Conservation (phyloP, 2,329 filamentous ascomycete species). For the Trichoderma sp. region DNA sequence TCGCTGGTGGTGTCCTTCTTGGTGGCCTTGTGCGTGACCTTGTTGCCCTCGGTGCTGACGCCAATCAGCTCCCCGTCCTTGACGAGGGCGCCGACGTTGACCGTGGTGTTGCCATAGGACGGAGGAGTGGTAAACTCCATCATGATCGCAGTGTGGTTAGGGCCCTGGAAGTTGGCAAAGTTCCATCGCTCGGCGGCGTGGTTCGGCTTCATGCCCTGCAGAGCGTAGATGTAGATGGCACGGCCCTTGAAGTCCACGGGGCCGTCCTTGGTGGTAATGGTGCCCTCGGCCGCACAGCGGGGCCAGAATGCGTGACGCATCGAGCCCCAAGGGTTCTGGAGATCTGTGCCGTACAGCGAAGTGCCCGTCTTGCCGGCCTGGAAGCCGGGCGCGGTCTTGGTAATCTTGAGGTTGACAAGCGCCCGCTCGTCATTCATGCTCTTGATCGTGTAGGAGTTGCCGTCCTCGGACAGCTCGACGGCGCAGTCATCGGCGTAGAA, state of each 20-base stretch:
- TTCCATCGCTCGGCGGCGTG: slow-evolving; percentile 93
- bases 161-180: slow-evolving; percentile 88
- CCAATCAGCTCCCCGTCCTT: slow-evolving; percentile 80
- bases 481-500: slow-evolving; percentile 88
- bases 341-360: slow-evolving; percentile 83
- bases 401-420: slow-evolving; percentile 84
- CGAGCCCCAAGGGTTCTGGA: slow-evolving; percentile 81
- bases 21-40: slow-evolving; percentile 68
- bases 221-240: slow-evolving; percentile 77
- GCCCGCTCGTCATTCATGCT: slow-evolving; percentile 79
- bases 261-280: slow-evolving; percentile 79
- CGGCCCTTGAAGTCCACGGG: slow-evolving; percentile 79
- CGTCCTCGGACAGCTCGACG: slow-evolving; percentile 82
- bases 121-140: slow-evolving; percentile 97
- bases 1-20: slow-evolving; percentile 75
- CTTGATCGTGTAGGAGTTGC: slow-evolving; percentile 83
- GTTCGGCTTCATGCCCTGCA: slow-evolving; percentile 99
- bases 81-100: slow-evolving; percentile 79
- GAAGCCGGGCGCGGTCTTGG: slow-evolving; percentile 76
- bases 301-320: slow-evolving; percentile 97
- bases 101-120: slow-evolving; percentile 83
- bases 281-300: slow-evolving; percentile 77
- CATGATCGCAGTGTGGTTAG: slow-evolving; percentile 81
- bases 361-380: slow-evolving; percentile 82
- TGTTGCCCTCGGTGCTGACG: slow-evolving; percentile 63